These are phyloP conservation scores for Picea abies DNA, from an alignment of 83 land plant species.

Conservation along the genomic window DNA sequence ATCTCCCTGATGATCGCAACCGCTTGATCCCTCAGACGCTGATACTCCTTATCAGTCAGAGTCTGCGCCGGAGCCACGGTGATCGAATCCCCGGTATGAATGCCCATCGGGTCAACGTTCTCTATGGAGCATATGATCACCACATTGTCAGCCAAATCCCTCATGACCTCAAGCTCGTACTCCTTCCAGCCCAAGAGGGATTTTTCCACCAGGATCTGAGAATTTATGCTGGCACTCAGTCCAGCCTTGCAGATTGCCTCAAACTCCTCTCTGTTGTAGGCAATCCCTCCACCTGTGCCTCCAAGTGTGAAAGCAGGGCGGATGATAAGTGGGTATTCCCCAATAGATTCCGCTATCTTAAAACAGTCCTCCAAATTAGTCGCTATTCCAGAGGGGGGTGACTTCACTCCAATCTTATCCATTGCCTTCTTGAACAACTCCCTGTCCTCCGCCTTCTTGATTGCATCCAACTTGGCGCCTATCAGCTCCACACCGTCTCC, in stretches of 20 bases:
- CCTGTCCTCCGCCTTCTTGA: conserved; percentile 89
- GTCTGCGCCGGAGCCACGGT: conserved; percentile 99
- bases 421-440: conserved; percentile 94
- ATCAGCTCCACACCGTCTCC: conserved; percentile 90
- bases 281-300: conserved; percentile 99
- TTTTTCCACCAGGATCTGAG: conserved; percentile 88
- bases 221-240: conserved; percentile 81
- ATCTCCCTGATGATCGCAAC: conserved; percentile 95
- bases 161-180: conserved; percentile 99
- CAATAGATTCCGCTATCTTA: conserved; percentile 74
- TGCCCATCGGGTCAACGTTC: conserved; percentile 99
- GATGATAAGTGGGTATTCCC: conserved; percentile 92
- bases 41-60: conserved; percentile 97
- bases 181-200: conserved; percentile 99
- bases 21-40: conserved; percentile 88
- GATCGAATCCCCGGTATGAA: conserved; percentile 98
- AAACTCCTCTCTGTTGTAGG: conserved; percentile 94
- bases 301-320: conserved; percentile 97
- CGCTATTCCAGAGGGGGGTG: conserved; percentile 96
- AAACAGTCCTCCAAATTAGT: conserved; percentile 83
- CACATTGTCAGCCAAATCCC: conserved; percentile 98
- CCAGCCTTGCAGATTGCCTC: conserved; percentile 97
- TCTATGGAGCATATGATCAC: conserved; percentile 99
- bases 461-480: conserved; percentile 97
- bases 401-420: conserved; percentile 87